A percentile compares a stretch with the other conserved stretches of the same genome.
These are phyloP conservation scores for Tulasnella sp. DNA, from an alignment of 768 basidiomycete genomes.

Conservation along the genomic window DNA sequence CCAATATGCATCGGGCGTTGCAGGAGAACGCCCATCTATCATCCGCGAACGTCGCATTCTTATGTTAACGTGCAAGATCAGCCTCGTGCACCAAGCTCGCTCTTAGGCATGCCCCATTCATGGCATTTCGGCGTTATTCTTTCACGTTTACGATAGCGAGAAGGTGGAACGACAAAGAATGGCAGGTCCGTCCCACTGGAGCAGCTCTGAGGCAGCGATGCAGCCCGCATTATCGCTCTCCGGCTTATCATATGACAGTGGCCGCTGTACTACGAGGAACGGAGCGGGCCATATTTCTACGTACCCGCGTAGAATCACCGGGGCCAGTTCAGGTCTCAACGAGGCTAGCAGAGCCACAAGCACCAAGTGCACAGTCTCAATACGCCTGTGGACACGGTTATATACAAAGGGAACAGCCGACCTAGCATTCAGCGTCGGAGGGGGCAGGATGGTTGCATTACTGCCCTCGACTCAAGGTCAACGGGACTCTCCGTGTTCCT, in stretches of 20 bases:
- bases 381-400: neutral
- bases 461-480: neutral
- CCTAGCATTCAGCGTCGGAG: neutral
- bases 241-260: neutral
- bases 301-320: neutral
- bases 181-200: neutral
- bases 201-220: neutral
- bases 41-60: neutral
- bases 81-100: neutral
- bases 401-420: neutral
- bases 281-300: neutral
- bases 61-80: neutral
- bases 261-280: neutral
- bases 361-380: neutral
- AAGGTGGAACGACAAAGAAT: neutral
- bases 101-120: neutral
- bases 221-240: neutral
- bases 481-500: neutral
- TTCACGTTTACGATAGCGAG: neutral
- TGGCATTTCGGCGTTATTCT: neutral
- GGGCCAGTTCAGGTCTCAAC: slow-evolving; percentile 3
- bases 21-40: neutral
- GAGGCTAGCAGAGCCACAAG: neutral
- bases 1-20: neutral
- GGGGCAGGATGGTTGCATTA: neutral